A percentile compares a stretch with the other conserved stretches of the same genome.
Evolutionary conservation across 1,139 yeast species (phyloP).

Genomic region (Lodderomyces orthopsilosis): DNA sequence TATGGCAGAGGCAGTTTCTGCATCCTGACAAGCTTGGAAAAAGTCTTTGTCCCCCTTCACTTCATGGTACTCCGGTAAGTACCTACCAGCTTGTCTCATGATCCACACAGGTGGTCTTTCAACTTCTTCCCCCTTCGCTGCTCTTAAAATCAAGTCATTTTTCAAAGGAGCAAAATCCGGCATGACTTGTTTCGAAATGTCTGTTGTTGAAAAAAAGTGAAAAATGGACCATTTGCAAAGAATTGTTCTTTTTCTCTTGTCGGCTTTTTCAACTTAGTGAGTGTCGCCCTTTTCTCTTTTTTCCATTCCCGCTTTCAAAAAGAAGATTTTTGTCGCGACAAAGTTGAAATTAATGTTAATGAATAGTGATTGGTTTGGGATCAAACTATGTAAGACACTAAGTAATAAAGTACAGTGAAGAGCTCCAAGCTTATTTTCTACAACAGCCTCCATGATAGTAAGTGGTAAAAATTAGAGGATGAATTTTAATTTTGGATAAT

Average conservation of each 20-base stretch:
- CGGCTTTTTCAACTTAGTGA: too few species aligned
- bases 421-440: too few species aligned
- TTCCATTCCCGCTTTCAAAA: too few species aligned
- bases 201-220: too few species aligned
- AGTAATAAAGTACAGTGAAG: too few species aligned
- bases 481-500: too few species aligned
- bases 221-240: not conserved
- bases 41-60: slow-evolving; percentile 87
- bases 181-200: slow-evolving; percentile 19
- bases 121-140: slow-evolving; percentile 76
- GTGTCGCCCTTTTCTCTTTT: too few species aligned
- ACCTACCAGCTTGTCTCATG: slow-evolving; percentile 93
- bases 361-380: too few species aligned
- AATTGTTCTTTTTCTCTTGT: not conserved
- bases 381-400: too few species aligned
- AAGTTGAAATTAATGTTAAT: too few species aligned
- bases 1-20: slow-evolving; percentile 88
- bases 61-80: slow-evolving; percentile 85
- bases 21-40: slow-evolving; percentile 89
- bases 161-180: slow-evolving; percentile 63
- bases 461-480: too few species aligned
- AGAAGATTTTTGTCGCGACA: not conserved
- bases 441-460: too few species aligned
- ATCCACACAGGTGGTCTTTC: slow-evolving; percentile 99
- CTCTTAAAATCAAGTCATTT: slow-evolving; percentile 86